These are phyloP conservation scores for Tylopilus cervinicoccineus DNA, from an alignment of 768 basidiomycete genomes.

Conservation along the genomic window DNA sequence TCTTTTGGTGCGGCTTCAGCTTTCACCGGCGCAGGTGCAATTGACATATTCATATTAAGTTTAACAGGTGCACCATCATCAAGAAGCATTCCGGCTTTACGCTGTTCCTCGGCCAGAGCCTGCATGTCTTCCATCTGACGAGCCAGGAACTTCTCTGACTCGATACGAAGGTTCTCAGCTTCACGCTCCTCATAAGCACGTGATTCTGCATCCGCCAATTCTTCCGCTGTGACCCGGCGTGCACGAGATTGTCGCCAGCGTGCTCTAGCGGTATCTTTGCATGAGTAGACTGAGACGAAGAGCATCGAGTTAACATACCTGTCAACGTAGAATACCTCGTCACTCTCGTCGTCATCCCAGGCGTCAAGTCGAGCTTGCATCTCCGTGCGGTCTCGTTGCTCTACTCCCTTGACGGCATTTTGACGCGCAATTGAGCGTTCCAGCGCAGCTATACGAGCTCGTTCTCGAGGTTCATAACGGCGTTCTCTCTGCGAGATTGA, in stretches of 20 bases:
- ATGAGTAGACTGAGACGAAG: neutral
- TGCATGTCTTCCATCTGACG: conserved; percentile 96
- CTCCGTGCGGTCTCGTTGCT: conserved; percentile 76
- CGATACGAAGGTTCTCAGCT: conserved; percentile 78
- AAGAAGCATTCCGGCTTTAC: conserved; percentile 83
- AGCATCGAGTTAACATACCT: conserved; percentile 52
- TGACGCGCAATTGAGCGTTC: conserved; percentile 77
- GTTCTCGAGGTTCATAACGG: conserved; percentile 88
- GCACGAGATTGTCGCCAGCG: conserved; percentile 83
- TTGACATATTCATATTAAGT: conserved; percentile 78
- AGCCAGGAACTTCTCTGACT: conserved; percentile 92
- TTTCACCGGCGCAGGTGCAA: conserved; percentile 47
- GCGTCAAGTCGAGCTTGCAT: conserved; percentile 79
- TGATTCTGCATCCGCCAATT: conserved; percentile 80
- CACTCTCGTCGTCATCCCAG: conserved; percentile 91
- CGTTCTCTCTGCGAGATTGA: conserved; percentile 69
- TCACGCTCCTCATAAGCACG: conserved; percentile 81
- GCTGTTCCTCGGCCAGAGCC: conserved; percentile 83
- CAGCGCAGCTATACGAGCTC: conserved; percentile 70
- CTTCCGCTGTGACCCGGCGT: conserved; percentile 70
- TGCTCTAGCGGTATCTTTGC: conserved; percentile 37
- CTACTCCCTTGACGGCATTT: conserved; percentile 64
- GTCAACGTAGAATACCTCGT: conserved; percentile 90
- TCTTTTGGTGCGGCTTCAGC: conserved; percentile 44
- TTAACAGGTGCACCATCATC: conserved; percentile 91